Evolutionary conservation across 495 filamentous ascomycete genomes (phyloP), one percentile per base, ranked within the genome.

Genomic region (Daldinia concentrica): DNA sequence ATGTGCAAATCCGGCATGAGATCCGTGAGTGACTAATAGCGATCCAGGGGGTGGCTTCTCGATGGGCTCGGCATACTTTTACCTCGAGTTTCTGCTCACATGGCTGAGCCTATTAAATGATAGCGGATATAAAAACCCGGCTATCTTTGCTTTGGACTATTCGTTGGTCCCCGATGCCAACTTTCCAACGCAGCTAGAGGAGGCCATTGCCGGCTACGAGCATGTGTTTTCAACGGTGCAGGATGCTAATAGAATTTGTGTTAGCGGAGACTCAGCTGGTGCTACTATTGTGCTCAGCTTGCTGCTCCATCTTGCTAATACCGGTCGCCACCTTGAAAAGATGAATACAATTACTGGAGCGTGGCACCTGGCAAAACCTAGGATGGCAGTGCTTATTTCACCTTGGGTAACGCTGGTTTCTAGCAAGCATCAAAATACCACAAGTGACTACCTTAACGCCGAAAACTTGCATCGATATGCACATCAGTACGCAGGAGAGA

Each of bases 101-200:
- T 92, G 88, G 88, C 71, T 89, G 15, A 83, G 78, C 45, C 75
- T 90, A 0, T 79, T 94, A 37, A 79, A 82, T 30, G 78, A 84
- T 15, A 76, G 81, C 36, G 90, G 90, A 14, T 93, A 90, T 73
- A 56, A 74, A 14, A 93, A 93, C 73, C 92, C 92, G 3, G 90
- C 91, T 15, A 84, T 94, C n/a, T 90, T 94, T 74, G 87, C 90
- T 1, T 78, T 94, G 6, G 91, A 94, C 58, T 94, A 94, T 74
- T 90, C 89, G 7, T 84, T 94, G 1, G 90, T 93, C n/a, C 92
- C 92, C 11, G 89, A 92, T 64, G 84, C 85, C 37, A 81, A 80
- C 9, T 93, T 90, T 71, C 92, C 92, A 6, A 86, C 81, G 8
- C 92, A 93, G 75, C 72, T 93, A 8, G 82, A 89, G 19, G 86